Percentiles rank a stretch among this genome's conserved stretches.
phyloP scores from a whole-genome alignment of 768 basidiomycete genomes.

The Baorangia bicolor region DNA sequence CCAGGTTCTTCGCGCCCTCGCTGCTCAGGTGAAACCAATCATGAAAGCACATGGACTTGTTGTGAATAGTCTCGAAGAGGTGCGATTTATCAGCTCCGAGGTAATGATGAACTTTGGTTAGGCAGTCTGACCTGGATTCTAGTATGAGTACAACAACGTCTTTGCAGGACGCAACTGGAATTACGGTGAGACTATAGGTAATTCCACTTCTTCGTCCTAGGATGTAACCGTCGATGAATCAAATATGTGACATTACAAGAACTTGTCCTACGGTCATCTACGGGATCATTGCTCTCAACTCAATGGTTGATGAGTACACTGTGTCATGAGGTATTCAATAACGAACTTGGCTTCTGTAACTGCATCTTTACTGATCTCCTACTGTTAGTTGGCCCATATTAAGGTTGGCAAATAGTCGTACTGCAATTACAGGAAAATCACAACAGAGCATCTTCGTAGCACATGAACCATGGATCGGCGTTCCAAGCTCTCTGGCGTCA shows the following conservation, averaged over 20 bases:
- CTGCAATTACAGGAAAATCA: not conserved
- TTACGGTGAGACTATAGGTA: conserved; percentile 75
- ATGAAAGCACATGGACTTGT: conserved; percentile 79
- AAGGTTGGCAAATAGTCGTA: conserved; percentile 45
- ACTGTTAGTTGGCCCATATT: conserved; percentile 71
- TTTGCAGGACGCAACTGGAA: conserved; percentile 89
- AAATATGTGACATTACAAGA: conserved; percentile 42
- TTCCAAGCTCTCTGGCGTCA: conserved; percentile 77
- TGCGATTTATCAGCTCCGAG: conserved; percentile 25
- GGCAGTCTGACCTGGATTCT: conserved; percentile 1
- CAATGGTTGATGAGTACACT: conserved; percentile 74
- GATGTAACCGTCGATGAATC: not conserved
- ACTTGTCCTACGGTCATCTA: conserved; percentile 63
- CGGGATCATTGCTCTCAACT: conserved; percentile 60
- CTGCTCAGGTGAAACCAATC: conserved; percentile 78
- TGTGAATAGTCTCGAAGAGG: conserved; percentile 84
- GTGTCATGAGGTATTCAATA: conserved; percentile 70
- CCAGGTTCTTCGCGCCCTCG: conserved; percentile 73
- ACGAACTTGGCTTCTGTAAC: conserved; percentile 11
- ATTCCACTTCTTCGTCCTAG: not conserved
- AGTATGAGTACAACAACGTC: conserved; percentile 79
- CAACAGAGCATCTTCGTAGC: conserved; percentile 37
- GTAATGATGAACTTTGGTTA: not conserved
- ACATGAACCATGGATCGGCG: conserved; percentile 76
- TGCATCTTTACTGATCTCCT: conserved; percentile 4